Evolutionary conservation across 495 filamentous ascomycete genomes (phyloP).

Genomic region (Paragyromitra xinjiangensis): DNA sequence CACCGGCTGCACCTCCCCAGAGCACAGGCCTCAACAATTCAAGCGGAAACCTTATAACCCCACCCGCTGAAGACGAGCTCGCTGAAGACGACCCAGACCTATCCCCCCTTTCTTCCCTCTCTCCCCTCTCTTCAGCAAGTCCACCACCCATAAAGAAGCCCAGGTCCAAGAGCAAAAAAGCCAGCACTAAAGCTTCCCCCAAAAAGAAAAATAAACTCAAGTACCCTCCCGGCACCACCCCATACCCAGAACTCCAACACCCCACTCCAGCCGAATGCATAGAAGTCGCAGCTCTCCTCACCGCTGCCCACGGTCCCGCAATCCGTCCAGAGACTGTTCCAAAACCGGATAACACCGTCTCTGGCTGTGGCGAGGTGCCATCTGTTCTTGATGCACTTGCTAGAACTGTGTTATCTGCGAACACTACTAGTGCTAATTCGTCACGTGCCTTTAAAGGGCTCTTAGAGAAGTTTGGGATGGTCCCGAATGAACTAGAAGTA

Average conservation of each 20-base stretch:
- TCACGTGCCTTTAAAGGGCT: slow-evolving; percentile 73
- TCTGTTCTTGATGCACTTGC: slow-evolving; percentile 85
- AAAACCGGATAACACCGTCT: slow-evolving; percentile 76
- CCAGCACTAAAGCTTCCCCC: background rate
- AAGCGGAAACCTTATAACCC: background rate
- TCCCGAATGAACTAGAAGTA: slow-evolving; percentile 61
- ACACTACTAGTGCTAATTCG: slow-evolving; percentile 53
- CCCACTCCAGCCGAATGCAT: slow-evolving; percentile 79
- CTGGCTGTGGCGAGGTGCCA: slow-evolving; percentile 94
- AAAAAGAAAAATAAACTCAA: slow-evolving; percentile 43
- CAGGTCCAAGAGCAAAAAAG: background rate
- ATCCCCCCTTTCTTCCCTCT: background rate
- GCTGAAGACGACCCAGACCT: background rate
- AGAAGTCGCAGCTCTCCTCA: slow-evolving; percentile 75
- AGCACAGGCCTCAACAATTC: background rate
- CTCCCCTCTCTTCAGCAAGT: background rate
- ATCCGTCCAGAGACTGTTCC: slow-evolving; percentile 74
- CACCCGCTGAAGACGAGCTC: background rate
- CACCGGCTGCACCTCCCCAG: background rate
- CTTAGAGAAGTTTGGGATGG: slow-evolving; percentile 72
- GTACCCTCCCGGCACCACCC: slow-evolving; percentile 58
- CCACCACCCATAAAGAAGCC: background rate
- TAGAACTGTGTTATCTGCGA: slow-evolving; percentile 62
- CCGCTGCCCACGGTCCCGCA: slow-evolving; percentile 71
- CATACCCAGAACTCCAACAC: slow-evolving; percentile 73